Conservation (phyloP, 306 rosid species). For the Erythrophleum fordii region DNA sequence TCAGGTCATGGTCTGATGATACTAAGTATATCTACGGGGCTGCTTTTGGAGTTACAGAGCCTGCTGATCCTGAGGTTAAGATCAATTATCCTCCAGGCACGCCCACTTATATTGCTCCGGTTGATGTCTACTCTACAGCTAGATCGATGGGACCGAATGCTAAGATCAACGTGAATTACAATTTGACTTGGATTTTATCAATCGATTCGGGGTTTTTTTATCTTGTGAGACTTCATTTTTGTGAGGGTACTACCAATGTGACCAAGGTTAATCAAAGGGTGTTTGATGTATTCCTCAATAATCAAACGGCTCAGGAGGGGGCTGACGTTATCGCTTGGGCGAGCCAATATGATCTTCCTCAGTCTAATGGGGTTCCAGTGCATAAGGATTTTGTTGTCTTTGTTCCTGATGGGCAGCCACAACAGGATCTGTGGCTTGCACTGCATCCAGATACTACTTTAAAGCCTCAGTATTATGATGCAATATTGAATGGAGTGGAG, state of each 20-base stretch:
- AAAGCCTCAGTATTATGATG: constrained; percentile 49
- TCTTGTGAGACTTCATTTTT: constrained; percentile 93
- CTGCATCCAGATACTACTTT: constrained; percentile 56
- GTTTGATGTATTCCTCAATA: constrained; percentile 65
- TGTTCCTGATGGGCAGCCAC: constrained; percentile 69
- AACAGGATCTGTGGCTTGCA: constrained; percentile 74
- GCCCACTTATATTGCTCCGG: constrained; percentile 72
- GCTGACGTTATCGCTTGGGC: constrained; percentile 69
- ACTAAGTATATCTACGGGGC: constrained; percentile 64
- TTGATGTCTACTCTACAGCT: constrained; percentile 70
- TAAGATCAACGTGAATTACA: constrained; percentile 63
- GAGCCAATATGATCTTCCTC: neutral
- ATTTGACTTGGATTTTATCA: constrained; percentile 81
- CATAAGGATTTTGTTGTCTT: constrained; percentile 64
- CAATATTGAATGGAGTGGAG: constrained; percentile 88
- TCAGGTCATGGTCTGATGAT: constrained; percentile 86
- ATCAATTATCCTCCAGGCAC: constrained; percentile 47
- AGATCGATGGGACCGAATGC: constrained; percentile 84
- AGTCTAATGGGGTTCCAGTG: constrained; percentile 57
- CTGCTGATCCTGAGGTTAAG: constrained; percentile 57
- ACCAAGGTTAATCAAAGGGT: constrained; percentile 59
- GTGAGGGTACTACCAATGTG: constrained; percentile 61
- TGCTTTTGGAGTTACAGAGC: constrained; percentile 59
- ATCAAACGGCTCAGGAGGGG: constrained; percentile 59
- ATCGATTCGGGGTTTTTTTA: constrained; percentile 78